phyloP scores from a whole-genome alignment of 306 rosid genomes.

The Cercis canadensis region DNA sequence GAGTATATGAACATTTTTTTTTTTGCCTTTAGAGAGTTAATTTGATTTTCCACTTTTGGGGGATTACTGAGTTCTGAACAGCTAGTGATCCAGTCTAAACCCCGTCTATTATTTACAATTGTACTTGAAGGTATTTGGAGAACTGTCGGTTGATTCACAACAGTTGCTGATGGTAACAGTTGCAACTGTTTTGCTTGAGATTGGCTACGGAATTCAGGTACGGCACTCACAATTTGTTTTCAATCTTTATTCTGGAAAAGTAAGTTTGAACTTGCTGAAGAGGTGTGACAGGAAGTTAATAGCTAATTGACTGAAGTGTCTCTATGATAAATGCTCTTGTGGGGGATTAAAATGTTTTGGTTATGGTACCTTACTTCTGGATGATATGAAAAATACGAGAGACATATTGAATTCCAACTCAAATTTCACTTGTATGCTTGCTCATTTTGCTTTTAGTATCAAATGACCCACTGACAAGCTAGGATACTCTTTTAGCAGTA shows the following conservation, averaged over 20 bases:
- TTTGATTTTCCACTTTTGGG: not conserved
- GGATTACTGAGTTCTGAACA: not conserved
- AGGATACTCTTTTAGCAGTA: too few relatives aligned
- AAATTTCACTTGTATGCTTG: too few relatives aligned
- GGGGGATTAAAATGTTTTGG: not conserved
- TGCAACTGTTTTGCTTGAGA: slow-evolving; percentile 77
- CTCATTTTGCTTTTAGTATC: too few relatives aligned
- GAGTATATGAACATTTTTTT: slow-evolving; percentile 4
- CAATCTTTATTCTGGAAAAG: slow-evolving; percentile 14
- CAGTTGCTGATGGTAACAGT: slow-evolving; percentile 81
- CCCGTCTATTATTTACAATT: not conserved
- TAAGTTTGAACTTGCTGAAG: not conserved
- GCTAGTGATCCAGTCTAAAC: not conserved
- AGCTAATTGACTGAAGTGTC: slow-evolving; percentile 5
- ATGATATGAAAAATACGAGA: not conserved
- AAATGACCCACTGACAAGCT: too few relatives aligned
- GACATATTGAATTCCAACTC: too few relatives aligned
- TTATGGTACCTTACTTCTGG: not conserved
- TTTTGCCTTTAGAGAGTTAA: not conserved
- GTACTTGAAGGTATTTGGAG: slow-evolving; percentile 74
- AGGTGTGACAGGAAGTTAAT: not conserved
- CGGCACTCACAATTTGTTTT: slow-evolving; percentile 28
- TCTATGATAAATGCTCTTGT: not conserved
- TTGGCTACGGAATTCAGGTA: slow-evolving; percentile 86
- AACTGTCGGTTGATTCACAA: slow-evolving; percentile 76